phyloP scores from a whole-genome alignment of 225 moss, liverwort and hornwort species.

The Polytrichum commune region DNA sequence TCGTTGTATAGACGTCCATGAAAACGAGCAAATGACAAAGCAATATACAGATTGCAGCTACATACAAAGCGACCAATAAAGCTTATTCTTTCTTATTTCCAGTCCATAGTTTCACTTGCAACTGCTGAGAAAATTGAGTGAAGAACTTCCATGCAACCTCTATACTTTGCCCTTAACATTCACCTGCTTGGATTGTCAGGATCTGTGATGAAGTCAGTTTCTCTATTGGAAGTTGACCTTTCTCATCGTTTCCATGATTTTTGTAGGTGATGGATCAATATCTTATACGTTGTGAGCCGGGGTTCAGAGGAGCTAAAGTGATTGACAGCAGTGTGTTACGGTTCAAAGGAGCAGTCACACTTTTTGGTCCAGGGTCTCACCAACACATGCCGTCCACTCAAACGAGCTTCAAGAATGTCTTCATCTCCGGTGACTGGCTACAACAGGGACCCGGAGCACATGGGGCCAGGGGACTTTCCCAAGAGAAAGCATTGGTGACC shows the following conservation, averaged over 20 bases:
- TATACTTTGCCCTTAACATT: background rate
- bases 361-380: conserved; percentile 61
- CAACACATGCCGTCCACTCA: conserved; percentile 59
- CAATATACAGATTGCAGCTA: background rate
- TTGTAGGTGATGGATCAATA: conserved; percentile 36
- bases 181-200: background rate
- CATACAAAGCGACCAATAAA: background rate
- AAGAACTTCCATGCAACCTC: background rate
- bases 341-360: conserved; percentile 58
- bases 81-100: no score
- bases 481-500: conserved; percentile 64
- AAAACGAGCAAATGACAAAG: no score
- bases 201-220: background rate
- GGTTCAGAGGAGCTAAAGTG: conserved; percentile 33
- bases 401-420: conserved; percentile 54
- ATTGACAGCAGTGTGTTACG: conserved; percentile 58
- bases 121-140: no score
- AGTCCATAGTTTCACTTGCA: no score
- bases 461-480: conserved; percentile 53
- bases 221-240: background rate
- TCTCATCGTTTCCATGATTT: background rate
- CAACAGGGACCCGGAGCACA: conserved; percentile 58
- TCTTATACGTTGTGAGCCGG: conserved; percentile 33
- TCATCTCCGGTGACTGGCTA: conserved; percentile 67
- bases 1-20: no score